Percentiles rank a stretch among this genome's conserved stretches.
Conservation (phyloP, 495 filamentous ascomycete genomes). For the Penicillium egyptiacum region DNA sequence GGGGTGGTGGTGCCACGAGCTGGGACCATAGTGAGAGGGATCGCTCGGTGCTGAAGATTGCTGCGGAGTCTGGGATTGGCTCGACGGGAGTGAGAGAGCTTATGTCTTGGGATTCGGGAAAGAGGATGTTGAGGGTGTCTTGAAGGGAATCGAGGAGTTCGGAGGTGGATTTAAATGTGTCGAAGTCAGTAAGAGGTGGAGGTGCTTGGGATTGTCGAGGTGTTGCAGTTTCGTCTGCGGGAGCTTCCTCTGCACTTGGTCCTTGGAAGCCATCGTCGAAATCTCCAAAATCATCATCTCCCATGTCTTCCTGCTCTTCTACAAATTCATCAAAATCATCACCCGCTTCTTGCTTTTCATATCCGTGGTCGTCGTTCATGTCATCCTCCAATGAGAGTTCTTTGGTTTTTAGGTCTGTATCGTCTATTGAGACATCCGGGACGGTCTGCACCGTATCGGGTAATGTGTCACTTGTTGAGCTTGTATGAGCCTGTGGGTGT, state of each 20-base stretch:
- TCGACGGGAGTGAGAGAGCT: slow-evolving; percentile 44
- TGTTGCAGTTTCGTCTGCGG: slow-evolving; percentile 17
- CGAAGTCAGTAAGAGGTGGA: slow-evolving; percentile 73
- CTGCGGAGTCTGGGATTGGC: slow-evolving; percentile 45
- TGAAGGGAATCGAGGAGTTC: slow-evolving; percentile 46
- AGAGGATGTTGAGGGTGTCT: slow-evolving; percentile 55
- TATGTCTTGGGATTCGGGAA: slow-evolving; percentile 49
- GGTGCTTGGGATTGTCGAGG: slow-evolving; percentile 45
- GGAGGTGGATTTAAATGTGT: slow-evolving; percentile 55
- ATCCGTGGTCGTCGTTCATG: slow-evolving; percentile 39
- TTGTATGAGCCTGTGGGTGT: slow-evolving; percentile 41
- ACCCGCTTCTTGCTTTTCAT: slow-evolving; percentile 38
- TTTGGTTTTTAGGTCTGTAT: slow-evolving; percentile 32
- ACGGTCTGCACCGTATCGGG: slow-evolving; percentile 52
- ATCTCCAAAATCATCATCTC: slow-evolving; percentile 76
- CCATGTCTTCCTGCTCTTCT: slow-evolving; percentile 67
- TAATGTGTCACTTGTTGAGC: slow-evolving; percentile 46
- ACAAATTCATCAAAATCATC: slow-evolving; percentile 98
- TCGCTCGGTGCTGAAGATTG: slow-evolving; percentile 56
- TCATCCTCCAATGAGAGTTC: slow-evolving; percentile 17
- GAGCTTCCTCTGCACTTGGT: slow-evolving; percentile 47
- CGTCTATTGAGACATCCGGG: slow-evolving; percentile 41
- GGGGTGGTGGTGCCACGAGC: slow-evolving; percentile 87
- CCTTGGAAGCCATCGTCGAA: slow-evolving; percentile 87
- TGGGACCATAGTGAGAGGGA: slow-evolving; percentile 95